phyloP scores from a whole-genome alignment of 257 asterid species.

The Striga asiatica region DNA sequence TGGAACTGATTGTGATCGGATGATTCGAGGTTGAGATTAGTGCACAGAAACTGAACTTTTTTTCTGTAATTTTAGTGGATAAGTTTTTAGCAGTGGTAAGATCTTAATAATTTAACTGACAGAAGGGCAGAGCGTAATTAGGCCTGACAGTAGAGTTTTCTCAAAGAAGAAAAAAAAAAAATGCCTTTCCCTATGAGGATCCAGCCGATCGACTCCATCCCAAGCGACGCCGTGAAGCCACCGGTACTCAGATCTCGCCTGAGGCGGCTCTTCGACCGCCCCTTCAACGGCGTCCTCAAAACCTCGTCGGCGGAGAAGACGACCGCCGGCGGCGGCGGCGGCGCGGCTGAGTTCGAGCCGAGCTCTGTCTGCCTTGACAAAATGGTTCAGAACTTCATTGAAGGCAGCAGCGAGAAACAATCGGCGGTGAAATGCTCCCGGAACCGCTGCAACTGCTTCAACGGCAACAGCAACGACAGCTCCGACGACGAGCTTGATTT shows the following conservation, averaged over 20 bases:
- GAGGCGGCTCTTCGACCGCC: conserved; percentile 83
- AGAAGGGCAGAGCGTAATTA: conserved; percentile 16
- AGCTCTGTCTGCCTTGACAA: conserved; percentile 79
- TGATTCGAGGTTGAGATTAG: conserved; percentile 15
- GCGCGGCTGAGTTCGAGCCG: conserved; percentile 58
- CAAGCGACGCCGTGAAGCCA: conserved; percentile 33
- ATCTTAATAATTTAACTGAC: conserved; percentile 14
- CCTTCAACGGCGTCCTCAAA: conserved; percentile 54
- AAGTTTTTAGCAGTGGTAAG: conserved; percentile 13
- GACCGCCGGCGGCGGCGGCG: conserved; percentile 16
- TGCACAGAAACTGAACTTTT: no score
- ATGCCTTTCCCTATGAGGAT: conserved; percentile 59
- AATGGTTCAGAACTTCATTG: conserved; percentile 82
- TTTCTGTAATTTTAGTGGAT: conserved; percentile 3
- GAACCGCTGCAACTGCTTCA: conserved; percentile 80
- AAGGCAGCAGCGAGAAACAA: conserved; percentile 50
- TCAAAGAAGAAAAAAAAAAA: not conserved
- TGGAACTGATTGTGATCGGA: conserved; percentile 19
- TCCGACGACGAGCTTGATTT: conserved; percentile 82
- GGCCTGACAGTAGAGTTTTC: conserved; percentile 10
- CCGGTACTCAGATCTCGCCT: conserved; percentile 61
- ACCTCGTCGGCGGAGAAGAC: conserved; percentile 49
- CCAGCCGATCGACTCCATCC: conserved; percentile 72
- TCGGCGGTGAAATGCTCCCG: conserved; percentile 47
- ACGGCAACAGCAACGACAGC: conserved; percentile 77